Conservation (phyloP, 768 basidiomycete genomes). For the Boletus pseudo-olivaceus region DNA sequence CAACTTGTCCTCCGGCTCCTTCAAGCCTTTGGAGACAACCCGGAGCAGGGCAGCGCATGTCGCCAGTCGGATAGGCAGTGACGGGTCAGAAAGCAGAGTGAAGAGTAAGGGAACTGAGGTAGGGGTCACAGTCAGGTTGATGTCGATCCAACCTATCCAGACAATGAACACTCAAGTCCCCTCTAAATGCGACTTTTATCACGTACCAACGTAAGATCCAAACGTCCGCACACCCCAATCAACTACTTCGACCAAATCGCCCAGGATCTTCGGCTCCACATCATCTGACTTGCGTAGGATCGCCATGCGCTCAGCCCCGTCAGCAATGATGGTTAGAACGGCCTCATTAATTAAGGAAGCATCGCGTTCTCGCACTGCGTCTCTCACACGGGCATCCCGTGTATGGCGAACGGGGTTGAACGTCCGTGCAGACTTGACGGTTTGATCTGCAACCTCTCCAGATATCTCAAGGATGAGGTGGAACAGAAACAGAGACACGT, state of each 20-base stretch:
- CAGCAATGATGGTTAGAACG: constrained; percentile 77
- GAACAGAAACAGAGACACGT: constrained; percentile 86
- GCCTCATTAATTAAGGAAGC: constrained; percentile 84
- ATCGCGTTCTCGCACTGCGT: constrained; percentile 87
- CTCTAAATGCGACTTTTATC: background rate
- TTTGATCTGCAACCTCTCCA: constrained; percentile 94
- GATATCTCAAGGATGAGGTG: constrained; percentile 93
- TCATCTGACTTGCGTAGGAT: constrained; percentile 45
- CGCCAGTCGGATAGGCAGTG: constrained; percentile 77
- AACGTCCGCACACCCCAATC: constrained; percentile 93
- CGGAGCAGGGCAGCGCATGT: constrained; percentile 76
- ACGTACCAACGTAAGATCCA: constrained; percentile 91
- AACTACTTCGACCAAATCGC: constrained; percentile 69
- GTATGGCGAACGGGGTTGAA: constrained; percentile 68
- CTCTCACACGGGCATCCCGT: constrained; percentile 82
- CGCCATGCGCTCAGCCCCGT: constrained; percentile 59
- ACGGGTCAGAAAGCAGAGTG: constrained; percentile 72
- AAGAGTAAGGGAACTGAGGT: constrained; percentile 84
- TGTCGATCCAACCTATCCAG: constrained; percentile 89
- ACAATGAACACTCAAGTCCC: background rate
- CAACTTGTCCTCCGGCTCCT: constrained; percentile 86
- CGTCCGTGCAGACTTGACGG: constrained; percentile 82
- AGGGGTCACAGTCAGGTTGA: constrained; percentile 91
- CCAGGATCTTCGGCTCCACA: constrained; percentile 47
- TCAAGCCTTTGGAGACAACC: constrained; percentile 89